These are phyloP conservation scores for Crinitomyces ghanaensis DNA, from an alignment of 805 yeast species.

Conservation along the genomic window DNA sequence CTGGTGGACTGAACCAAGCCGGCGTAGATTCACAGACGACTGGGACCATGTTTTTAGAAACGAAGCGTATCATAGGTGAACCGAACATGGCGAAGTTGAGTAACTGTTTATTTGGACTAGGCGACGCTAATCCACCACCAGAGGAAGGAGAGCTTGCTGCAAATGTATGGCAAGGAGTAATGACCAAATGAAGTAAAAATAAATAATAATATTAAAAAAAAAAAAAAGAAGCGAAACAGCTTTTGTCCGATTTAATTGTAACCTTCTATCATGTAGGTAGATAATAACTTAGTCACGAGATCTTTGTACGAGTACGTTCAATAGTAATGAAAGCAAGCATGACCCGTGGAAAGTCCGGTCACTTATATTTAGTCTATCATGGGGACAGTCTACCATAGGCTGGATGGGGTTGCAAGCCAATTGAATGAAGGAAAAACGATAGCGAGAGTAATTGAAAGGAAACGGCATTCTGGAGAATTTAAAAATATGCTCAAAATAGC, in stretches of 20 bases:
- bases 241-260: constrained; percentile 5
- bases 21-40: constrained; percentile 35
- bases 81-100: constrained; percentile 20
- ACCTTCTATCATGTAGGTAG: too few species aligned
- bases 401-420: too few species aligned
- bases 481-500: too few species aligned
- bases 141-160: constrained; percentile 3
- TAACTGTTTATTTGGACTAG: constrained; percentile 30
- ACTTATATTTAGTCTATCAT: too few species aligned
- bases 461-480: too few species aligned
- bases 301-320: too few species aligned
- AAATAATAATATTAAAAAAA: constrained; percentile 5
- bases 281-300: too few species aligned
- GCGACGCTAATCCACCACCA: constrained; percentile 10
- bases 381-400: too few species aligned
- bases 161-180: constrained; percentile 3
- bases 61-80: constrained; percentile 27
- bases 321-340: too few species aligned
- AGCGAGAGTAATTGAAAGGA: too few species aligned
- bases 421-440: too few species aligned
- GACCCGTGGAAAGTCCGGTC: too few species aligned
- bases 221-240: constrained; percentile 1
- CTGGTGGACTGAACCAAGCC: constrained; percentile 30
- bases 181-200: not conserved
- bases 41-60: constrained; percentile 32